These are phyloP conservation scores for Hortaea sp. DNA, from an alignment of 2,329 filamentous ascomycete species.

Conservation along the genomic window DNA sequence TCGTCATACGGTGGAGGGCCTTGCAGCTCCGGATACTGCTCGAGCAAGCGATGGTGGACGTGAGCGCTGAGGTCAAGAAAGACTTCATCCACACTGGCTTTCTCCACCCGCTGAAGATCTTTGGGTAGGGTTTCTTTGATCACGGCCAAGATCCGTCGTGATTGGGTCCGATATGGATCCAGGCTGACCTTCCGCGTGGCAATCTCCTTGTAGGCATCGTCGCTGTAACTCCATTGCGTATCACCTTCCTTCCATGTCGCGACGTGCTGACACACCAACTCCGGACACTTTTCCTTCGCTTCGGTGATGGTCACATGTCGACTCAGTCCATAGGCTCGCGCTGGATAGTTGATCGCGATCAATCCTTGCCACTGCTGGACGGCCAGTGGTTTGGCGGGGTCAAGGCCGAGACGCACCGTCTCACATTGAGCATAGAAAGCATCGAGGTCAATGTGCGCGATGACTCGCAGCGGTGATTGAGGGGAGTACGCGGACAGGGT, in stretches of 20 bases:
- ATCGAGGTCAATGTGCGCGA: slow-evolving; percentile 90
- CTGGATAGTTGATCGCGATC: slow-evolving; percentile 94
- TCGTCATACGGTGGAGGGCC: slow-evolving; percentile 64
- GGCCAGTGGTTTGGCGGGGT: slow-evolving; percentile 70
- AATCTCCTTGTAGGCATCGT: slow-evolving; percentile 70
- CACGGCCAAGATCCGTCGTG: slow-evolving; percentile 65
- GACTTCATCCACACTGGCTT: slow-evolving; percentile 90
- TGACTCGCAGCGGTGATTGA: slow-evolving; percentile 69
- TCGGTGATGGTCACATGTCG: slow-evolving; percentile 71
- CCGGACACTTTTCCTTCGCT: slow-evolving; percentile 76
- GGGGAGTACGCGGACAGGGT: slow-evolving; percentile 63
- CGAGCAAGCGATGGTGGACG: slow-evolving; percentile 63
- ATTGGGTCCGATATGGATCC: slow-evolving; percentile 82
- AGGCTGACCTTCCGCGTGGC: slow-evolving; percentile 86
- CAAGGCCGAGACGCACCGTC: slow-evolving; percentile 69
- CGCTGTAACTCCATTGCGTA: slow-evolving; percentile 80
- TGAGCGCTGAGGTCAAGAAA: slow-evolving; percentile 87
- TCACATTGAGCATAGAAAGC: slow-evolving; percentile 95
- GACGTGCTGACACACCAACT: slow-evolving; percentile 80
- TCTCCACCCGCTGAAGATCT: slow-evolving; percentile 66
- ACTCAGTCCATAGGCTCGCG: slow-evolving; percentile 67
- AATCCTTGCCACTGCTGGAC: slow-evolving; percentile 94
- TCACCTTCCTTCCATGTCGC: slow-evolving; percentile 92
- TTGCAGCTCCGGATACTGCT: slow-evolving; percentile 64
- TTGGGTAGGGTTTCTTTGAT: slow-evolving; percentile 65